Base-by-base conservation (phyloP, 73 alveolate species). In the Paraurostyla sp. region DNA sequence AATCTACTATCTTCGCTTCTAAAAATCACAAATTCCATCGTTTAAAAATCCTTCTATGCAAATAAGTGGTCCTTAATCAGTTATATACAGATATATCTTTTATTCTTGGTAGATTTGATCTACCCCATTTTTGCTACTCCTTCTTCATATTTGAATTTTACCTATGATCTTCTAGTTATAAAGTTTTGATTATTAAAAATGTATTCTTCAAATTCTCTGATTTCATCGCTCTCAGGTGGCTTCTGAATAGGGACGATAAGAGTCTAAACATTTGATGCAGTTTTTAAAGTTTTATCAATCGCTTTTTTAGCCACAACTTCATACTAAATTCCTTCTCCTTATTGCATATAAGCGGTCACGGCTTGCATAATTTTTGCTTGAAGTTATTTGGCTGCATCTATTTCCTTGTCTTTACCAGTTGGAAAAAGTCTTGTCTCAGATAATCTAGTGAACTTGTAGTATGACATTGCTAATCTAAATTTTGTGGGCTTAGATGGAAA, bases 11-110 rank as follows among this genome's bases (percentile, higher is more conserved):
- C 86, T 50, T 73, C 86, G 30, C 71, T 54, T 35, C 78, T 25
- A 35, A 78, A 78, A 13, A 78, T 40, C 30, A 78, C 58, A 51
- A 78, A 51, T 38, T 78, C 89, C 11, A 36, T 27, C 0, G 89
- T 78, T 6, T 16, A 29, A 36, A 78, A 51, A 6, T 78, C 78
- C 35, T 49, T 51, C 23, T 49, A 4, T 42, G 75, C 63, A 54
- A 51, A 78, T 7, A 78, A 13, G 42, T 78, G 89, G 25, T 78
- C 89, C 30, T 78, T 78, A n/a, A 78, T 2, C 0, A 78, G 78
- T 35, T 78, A 18, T 9, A 78, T 78, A 9, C 40, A 15, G 11
- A 54, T 33, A 35, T 51, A 78, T 40, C 78, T 25, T 60, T 54
- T 54, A 35, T 78, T 54, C 62, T 78, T 78, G 13, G 89, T 36